Conservation (phyloP, 805 yeast genomes). For the Yarrowia yakushimensis region DNA sequence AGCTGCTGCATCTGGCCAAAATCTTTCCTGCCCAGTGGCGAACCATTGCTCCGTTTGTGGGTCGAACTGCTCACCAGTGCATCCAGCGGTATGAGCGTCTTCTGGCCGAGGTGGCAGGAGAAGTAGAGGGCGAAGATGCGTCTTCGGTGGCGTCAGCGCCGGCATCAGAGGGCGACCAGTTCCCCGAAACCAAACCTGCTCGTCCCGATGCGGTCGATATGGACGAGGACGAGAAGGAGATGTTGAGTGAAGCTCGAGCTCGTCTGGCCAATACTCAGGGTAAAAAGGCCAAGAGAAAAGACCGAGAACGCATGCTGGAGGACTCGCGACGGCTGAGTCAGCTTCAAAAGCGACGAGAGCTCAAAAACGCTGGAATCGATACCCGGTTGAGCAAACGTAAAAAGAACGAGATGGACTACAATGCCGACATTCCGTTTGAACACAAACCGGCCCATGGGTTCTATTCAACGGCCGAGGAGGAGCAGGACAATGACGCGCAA, state of each 20-base stretch:
- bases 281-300: slow-evolving; percentile 87
- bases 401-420: slow-evolving; percentile 70
- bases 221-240: slow-evolving; percentile 86
- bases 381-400: slow-evolving; percentile 44
- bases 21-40: slow-evolving; percentile 92
- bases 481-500: slow-evolving; percentile 38
- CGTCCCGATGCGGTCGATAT: slow-evolving; percentile 73
- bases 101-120: slow-evolving; percentile 50
- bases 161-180: slow-evolving; percentile 47
- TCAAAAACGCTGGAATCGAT: slow-evolving; percentile 33
- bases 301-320: slow-evolving; percentile 75
- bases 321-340: slow-evolving; percentile 74
- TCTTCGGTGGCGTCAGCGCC: slow-evolving; percentile 45
- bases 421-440: slow-evolving; percentile 78
- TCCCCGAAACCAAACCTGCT: slow-evolving; percentile 76
- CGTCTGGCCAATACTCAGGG: slow-evolving; percentile 91
- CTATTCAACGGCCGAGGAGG: slow-evolving; percentile 66
- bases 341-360: slow-evolving; percentile 59
- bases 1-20: slow-evolving; percentile 60
- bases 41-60: slow-evolving; percentile 74
- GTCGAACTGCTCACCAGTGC: slow-evolving; percentile 83
- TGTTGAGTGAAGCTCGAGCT: slow-evolving; percentile 93
- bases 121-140: slow-evolving; percentile 34
- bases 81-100: slow-evolving; percentile 77
- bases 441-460: slow-evolving; percentile 63